phyloP scores from a whole-genome alignment of 768 basidiomycete species.

The Lenzites betulinus region DNA sequence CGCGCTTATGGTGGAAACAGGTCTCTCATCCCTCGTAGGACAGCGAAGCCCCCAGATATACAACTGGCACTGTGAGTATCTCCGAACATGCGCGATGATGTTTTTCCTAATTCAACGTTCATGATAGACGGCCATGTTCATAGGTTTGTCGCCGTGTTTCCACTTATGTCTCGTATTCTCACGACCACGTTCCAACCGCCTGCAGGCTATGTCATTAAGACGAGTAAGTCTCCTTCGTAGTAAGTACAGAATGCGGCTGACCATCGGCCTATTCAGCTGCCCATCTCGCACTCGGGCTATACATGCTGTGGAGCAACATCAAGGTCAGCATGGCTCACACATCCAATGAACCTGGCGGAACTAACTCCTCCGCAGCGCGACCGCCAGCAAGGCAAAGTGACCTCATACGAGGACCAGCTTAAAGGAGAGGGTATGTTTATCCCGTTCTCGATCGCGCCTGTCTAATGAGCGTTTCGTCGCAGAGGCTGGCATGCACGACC shows the following conservation, averaged over 20 bases:
- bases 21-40: not conserved
- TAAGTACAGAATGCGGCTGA: not conserved
- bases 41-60: conserved; percentile 21
- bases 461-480: not conserved
- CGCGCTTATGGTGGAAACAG: too few species aligned
- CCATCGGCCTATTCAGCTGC: not conserved
- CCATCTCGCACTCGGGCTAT: conserved; percentile 16
- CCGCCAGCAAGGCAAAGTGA: conserved; percentile 18
- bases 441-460: not conserved
- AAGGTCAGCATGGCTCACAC: not conserved
- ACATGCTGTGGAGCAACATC: conserved; percentile 24
- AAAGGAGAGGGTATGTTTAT: conserved; percentile 19
- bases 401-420: conserved; percentile 20
- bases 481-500: conserved; percentile 27
- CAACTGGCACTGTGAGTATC: conserved; percentile 15
- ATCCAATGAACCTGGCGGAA: too few species aligned
- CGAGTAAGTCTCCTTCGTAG: not conserved
- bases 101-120: not conserved
- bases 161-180: not conserved
- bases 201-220: conserved; percentile 23
- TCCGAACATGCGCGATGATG: not conserved
- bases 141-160: conserved; percentile 1
- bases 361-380: conserved; percentile 11
- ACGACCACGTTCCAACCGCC: not conserved
- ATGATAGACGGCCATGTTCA: conserved; percentile 22